Evolutionary conservation across 2,329 filamentous ascomycete genomes (phyloP).

Genomic region (Uncinocarpus reesii): DNA sequence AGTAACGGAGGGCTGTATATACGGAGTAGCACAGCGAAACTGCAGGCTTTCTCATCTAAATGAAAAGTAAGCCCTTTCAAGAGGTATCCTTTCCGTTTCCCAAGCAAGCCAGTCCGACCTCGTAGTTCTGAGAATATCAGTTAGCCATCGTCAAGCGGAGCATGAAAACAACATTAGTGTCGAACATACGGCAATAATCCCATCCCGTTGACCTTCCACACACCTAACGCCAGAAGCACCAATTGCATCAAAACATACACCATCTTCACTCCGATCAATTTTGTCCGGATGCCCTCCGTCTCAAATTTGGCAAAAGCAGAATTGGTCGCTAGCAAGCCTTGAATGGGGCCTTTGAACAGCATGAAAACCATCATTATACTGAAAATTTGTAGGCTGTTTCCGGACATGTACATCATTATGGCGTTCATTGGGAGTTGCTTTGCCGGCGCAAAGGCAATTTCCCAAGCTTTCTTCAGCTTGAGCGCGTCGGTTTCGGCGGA

Average conservation of each 20-base stretch:
- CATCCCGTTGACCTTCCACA: conserved; percentile 98
- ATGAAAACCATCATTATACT: conserved; percentile 99
- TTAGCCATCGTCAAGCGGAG: conserved; percentile 18
- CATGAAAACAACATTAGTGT: neutral
- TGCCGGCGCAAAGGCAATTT: conserved; percentile 82
- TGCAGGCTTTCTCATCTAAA: conserved; percentile 30
- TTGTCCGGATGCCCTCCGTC: conserved; percentile 61
- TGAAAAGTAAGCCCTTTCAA: conserved; percentile 57
- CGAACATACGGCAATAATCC: conserved; percentile 72
- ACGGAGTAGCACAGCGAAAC: neutral
- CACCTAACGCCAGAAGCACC: conserved; percentile 67
- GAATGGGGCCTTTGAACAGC: conserved; percentile 92
- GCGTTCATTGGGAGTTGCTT: conserved; percentile 96
- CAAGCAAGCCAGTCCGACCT: conserved; percentile 96
- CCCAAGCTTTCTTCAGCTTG: conserved; percentile 98
- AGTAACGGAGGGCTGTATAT: too few relatives aligned
- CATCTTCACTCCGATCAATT: conserved; percentile 72
- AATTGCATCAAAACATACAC: conserved; percentile 83
- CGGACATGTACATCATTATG: conserved; percentile 99
- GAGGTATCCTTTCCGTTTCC: conserved; percentile 63
- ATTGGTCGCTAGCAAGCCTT: conserved; percentile 72
- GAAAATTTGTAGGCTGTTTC: conserved; percentile 96
- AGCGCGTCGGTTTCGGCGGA: conserved; percentile 83
- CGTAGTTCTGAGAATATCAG: conserved; percentile 57
- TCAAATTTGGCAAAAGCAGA: conserved; percentile 86